phyloP scores from a whole-genome alignment of 805 yeast genomes.

The Barnettozyma wickerhamii region DNA sequence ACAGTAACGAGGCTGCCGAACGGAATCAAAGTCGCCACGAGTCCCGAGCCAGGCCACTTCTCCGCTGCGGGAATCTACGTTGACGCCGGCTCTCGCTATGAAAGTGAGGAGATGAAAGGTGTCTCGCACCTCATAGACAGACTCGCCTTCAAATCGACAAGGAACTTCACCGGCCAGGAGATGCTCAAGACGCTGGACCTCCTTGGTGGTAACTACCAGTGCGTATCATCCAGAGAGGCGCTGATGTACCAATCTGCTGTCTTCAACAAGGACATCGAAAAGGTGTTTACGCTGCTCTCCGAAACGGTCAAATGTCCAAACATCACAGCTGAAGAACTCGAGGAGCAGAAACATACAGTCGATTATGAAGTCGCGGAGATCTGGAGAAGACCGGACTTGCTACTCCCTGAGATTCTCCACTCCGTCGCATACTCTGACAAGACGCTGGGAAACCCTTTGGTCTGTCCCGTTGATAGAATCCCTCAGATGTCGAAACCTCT shows the following conservation, averaged over 20 bases:
- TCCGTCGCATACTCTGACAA: conserved; percentile 68
- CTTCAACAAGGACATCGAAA: conserved; percentile 77
- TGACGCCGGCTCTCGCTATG: conserved; percentile 88
- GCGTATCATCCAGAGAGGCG: conserved; percentile 88
- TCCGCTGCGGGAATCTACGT: conserved; percentile 86
- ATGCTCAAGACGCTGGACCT: conserved; percentile 74
- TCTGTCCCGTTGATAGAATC: conserved; percentile 72
- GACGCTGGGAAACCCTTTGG: conserved; percentile 81
- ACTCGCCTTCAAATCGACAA: conserved; percentile 75
- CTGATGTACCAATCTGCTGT: conserved; percentile 93
- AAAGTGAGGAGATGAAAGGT: conserved; percentile 58
- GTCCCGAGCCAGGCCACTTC: conserved; percentile 85
- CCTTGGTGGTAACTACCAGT: conserved; percentile 92
- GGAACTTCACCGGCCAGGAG: conserved; percentile 50
- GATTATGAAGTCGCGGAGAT: conserved; percentile 81
- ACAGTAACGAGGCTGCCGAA: conserved; percentile 49
- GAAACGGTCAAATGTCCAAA: conserved; percentile 76
- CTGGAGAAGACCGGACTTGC: conserved; percentile 75
- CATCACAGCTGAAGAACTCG: conserved; percentile 63
- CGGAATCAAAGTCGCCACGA: conserved; percentile 81
- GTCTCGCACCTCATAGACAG: conserved; percentile 81
- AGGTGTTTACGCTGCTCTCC: conserved; percentile 70
- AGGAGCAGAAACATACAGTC: conserved; percentile 68
- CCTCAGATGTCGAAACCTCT: conserved; percentile 47
- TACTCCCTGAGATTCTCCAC: conserved; percentile 88